Percentiles rank a stretch among this genome's conserved stretches.
Conservation (phyloP, 2,329 filamentous ascomycete species). For the Fusarium circinatum region DNA sequence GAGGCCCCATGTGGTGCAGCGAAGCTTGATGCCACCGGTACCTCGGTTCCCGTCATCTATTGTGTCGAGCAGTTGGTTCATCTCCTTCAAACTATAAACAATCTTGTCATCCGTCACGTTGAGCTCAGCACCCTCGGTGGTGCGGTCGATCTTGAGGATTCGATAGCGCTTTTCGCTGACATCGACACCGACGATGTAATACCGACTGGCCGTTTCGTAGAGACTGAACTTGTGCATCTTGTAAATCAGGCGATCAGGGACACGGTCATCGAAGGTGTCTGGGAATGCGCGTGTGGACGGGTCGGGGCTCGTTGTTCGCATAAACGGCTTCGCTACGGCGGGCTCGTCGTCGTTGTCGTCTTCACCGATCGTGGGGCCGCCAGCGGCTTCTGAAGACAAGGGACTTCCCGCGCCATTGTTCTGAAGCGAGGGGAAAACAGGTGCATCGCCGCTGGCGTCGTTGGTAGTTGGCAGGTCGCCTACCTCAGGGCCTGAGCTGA, state of each 20-base stretch:
- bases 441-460: constrained; percentile 37
- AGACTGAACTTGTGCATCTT: constrained; percentile 97
- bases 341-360: constrained; percentile 69
- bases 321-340: constrained; percentile 66
- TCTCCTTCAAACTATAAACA: constrained; percentile 90
- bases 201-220: constrained; percentile 93
- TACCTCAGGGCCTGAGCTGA: constrained; percentile 32
- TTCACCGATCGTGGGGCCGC: constrained; percentile 46
- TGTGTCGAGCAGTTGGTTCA: constrained; percentile 90
- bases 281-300: constrained; percentile 46
- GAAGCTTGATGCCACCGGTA: constrained; percentile 88
- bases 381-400: constrained; percentile 40
- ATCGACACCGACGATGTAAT: constrained; percentile 94
- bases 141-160: constrained; percentile 94
- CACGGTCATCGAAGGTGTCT: constrained; percentile 48
- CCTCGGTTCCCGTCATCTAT: constrained; percentile 95
- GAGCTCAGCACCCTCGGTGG: constrained; percentile 78
- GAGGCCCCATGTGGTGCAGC: constrained; percentile 91
- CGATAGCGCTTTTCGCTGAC: constrained; percentile 88
- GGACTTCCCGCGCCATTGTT: constrained; percentile 49
- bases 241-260: constrained; percentile 56
- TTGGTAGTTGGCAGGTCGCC: constrained; percentile 25
- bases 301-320: constrained; percentile 65
- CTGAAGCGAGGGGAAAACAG: constrained; percentile 50
- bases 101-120: constrained; percentile 94